These are phyloP conservation scores for Neurospora sp. DNA, from an alignment of 495 filamentous ascomycete species.

Conservation along the genomic window DNA sequence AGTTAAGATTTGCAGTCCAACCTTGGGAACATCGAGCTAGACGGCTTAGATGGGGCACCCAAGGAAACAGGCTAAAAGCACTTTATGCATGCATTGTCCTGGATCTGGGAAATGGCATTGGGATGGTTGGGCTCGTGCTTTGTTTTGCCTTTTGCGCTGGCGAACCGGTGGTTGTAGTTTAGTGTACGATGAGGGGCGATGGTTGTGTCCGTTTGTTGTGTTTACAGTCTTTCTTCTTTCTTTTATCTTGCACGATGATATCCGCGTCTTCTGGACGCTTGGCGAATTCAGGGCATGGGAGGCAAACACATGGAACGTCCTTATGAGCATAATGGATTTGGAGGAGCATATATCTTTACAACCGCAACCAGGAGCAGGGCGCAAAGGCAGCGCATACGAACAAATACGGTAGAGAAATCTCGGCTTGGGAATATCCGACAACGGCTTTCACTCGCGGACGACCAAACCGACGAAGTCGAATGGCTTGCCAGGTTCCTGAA, in stretches of 20 bases:
- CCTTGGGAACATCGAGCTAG: slow-evolving; percentile 24
- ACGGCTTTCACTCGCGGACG: not conserved
- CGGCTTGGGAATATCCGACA: not conserved
- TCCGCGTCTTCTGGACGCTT: not conserved
- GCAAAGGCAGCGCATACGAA: not conserved
- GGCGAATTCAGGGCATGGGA: not conserved
- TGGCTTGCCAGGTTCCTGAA: not conserved
- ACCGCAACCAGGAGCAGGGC: not conserved
- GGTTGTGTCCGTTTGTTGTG: not conserved
- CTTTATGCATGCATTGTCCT: slow-evolving; percentile 27
- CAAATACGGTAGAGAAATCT: not conserved
- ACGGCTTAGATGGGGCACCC: slow-evolving; percentile 20
- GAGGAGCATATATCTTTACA: not conserved
- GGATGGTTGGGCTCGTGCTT: slow-evolving; percentile 1
- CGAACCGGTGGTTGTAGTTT: not conserved
- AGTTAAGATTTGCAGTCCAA: slow-evolving; percentile 13
- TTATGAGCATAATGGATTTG: not conserved
- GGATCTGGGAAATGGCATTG: slow-evolving; percentile 22
- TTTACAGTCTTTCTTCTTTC: not conserved
- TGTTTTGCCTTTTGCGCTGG: not conserved
- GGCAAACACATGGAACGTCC: not conserved
- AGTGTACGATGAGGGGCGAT: not conserved
- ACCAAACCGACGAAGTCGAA: not conserved
- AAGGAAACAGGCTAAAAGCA: slow-evolving; percentile 19
- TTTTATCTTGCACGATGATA: not conserved